phyloP scores from a whole-genome alignment of 2,329 filamentous ascomycete genomes.

The Arthrobotrys sinensis region DNA sequence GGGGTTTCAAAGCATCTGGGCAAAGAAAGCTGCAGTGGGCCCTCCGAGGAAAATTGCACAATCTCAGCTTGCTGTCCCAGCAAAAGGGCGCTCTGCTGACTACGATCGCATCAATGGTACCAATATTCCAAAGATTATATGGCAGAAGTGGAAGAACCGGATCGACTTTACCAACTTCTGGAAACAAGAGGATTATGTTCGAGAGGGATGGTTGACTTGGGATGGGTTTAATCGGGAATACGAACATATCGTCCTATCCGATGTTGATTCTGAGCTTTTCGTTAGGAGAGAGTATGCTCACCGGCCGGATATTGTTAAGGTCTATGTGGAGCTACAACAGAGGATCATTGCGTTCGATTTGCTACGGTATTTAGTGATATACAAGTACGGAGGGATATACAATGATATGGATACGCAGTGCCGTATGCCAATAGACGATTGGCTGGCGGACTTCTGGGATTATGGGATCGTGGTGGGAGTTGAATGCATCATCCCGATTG shows the following conservation, averaged over 20 bases:
- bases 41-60: neutral
- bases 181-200: conserved; percentile 31
- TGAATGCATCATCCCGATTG: conserved; percentile 1
- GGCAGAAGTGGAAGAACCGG: conserved; percentile 50
- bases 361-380: conserved; percentile 39
- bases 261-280: conserved; percentile 30
- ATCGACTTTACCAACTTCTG: conserved; percentile 34
- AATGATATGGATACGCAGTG: conserved; percentile 47
- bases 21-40: neutral
- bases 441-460: conserved; percentile 26
- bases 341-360: conserved; percentile 46
- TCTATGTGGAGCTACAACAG: conserved; percentile 34
- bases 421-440: conserved; percentile 27
- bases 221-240: conserved; percentile 6
- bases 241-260: conserved; percentile 28
- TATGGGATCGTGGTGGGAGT: conserved; percentile 31
- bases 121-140: conserved; percentile 33
- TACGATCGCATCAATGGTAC: neutral
- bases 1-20: too few relatives aligned
- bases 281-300: conserved; percentile 38
- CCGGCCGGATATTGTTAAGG: conserved; percentile 41
- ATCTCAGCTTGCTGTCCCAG: neutral
- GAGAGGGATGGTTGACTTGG: conserved; percentile 44
- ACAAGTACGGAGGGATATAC: conserved; percentile 43
- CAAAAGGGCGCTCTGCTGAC: neutral